Evolutionary conservation across 352 stramenopile genomes (phyloP), one percentile per base, ranked within the genome.

Genomic region (Pythium rishiriense): DNA sequence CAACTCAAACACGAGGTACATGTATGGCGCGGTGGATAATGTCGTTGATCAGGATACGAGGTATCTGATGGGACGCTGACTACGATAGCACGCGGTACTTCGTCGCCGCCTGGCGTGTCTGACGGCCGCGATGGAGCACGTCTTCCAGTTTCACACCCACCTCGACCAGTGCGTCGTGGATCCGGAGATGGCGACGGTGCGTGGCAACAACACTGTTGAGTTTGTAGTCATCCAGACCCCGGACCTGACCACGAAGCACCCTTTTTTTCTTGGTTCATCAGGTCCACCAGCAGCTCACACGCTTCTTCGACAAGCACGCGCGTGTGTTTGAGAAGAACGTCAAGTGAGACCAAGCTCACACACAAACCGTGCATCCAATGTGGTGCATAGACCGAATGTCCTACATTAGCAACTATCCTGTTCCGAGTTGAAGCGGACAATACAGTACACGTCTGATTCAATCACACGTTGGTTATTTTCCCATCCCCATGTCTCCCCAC

Each of bases 121-220:
- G 60, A 78, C 69, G 7, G 58, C 65, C 19, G 72, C 68, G 14
- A 49, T 84, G 24, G 78, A 84, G 58, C 69, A 81, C 31, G 75
- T 87, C 12, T 83, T 87, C 48, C 66, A 75, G 43, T 84, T 87
- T 49, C 70, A 84, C 24, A 45, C 68, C 50, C 75, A 76, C 1
- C 58, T 87, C 3, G 71, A 84, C 39, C 54, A 70, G 39, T 75
- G 65, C 56, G 68, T 84, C 26, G 70, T 76, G 3, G 69, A 79
- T 24, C 75, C 78, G 0, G 75, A 86, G 49, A 68, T 84, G 24
- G n/a, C 50, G 22, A 59, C 61, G 55, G 78, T 83, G 64, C 49
- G n/a, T n/a, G n/a, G n/a, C n/a, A n/a, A n/a, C n/a, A n/a, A n/a
- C n/a, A n/a, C n/a, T n/a, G n/a, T n/a, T n/a, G n/a, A n/a, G n/a